These are phyloP conservation scores for Pyrenochaeta sp. DNA, from an alignment of 2,329 filamentous ascomycete species.

Conservation along the genomic window DNA sequence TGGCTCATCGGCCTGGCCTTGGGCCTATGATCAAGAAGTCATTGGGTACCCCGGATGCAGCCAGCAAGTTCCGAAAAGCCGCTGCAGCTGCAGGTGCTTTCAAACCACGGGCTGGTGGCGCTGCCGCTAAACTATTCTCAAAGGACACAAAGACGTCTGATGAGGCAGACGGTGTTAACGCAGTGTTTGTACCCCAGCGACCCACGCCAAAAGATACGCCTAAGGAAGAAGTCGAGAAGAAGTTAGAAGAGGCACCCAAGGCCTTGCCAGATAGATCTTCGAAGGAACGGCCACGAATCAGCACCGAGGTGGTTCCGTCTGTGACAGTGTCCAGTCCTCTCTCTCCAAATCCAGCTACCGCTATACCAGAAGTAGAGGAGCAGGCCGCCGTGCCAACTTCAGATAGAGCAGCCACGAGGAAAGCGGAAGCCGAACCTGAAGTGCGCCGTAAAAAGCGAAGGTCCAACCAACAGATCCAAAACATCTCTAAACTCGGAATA, in stretches of 20 bases:
- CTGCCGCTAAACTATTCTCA: conserved; percentile 78
- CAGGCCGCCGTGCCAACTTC: conserved; percentile 50
- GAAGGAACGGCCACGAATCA: conserved; percentile 38
- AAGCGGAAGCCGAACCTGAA: conserved; percentile 48
- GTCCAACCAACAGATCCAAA: conserved; percentile 79
- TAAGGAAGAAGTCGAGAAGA: conserved; percentile 36
- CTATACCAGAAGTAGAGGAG: conserved; percentile 31
- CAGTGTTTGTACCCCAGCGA: conserved; percentile 78
- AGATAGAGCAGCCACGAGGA: conserved; percentile 30
- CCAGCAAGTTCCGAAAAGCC: conserved; percentile 80
- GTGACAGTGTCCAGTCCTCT: conserved; percentile 48
- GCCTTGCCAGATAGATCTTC: conserved; percentile 35
- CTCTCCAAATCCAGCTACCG: conserved; percentile 24
- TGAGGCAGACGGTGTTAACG: conserved; percentile 87
- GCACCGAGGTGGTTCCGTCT: conserved; percentile 44
- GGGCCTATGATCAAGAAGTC: conserved; percentile 92
- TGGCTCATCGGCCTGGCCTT: conserved; percentile 74
- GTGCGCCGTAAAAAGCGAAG: conserved; percentile 68
- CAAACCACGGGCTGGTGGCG: conserved; percentile 87
- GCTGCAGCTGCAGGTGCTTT: conserved; percentile 75
- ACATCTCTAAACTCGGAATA: conserved; percentile 79
- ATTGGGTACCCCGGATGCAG: conserved; percentile 75
- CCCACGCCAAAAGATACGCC: conserved; percentile 29
- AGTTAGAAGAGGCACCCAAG: conserved; percentile 31
- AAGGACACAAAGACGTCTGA: conserved; percentile 64